Evolutionary conservation across 148 eudicot species (phyloP).

Genomic region (Rhododendron henanense): DNA sequence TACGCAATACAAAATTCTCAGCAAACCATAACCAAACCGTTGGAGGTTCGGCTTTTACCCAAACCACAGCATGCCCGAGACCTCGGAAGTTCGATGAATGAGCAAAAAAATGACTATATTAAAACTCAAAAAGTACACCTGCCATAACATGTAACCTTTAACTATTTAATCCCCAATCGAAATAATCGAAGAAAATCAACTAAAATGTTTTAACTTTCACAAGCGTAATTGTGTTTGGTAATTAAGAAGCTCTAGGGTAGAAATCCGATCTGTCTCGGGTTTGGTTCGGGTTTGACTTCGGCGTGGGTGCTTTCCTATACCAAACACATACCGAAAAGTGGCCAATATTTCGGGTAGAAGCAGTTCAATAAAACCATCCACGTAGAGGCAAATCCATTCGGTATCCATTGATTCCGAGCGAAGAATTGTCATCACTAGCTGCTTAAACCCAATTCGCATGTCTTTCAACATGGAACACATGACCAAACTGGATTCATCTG

Average conservation of each 20-base stretch:
- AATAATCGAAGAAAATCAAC: no score
- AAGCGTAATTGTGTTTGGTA: background rate
- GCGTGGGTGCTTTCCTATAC: background rate
- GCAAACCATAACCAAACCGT: background rate
- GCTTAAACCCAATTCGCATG: background rate
- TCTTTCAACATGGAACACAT: background rate
- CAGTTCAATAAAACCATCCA: background rate
- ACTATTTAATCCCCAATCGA: no score
- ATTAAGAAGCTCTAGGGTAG: background rate
- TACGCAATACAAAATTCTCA: background rate
- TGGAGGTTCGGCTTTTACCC: background rate
- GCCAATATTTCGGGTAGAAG: background rate
- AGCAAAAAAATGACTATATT: no score
- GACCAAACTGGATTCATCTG: background rate
- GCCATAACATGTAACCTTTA: background rate
- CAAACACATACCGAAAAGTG: background rate
- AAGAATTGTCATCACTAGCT: background rate
- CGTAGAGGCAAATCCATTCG: background rate
- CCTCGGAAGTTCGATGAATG: background rate
- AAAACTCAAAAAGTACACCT: background rate
- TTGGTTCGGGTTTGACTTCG: background rate
- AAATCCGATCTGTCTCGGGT: background rate
- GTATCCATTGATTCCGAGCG: background rate
- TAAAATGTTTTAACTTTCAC: background rate
- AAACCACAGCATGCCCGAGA: background rate